These are phyloP conservation scores for Amylocystis lapponica DNA, from an alignment of 768 basidiomycete genomes.

Conservation along the genomic window DNA sequence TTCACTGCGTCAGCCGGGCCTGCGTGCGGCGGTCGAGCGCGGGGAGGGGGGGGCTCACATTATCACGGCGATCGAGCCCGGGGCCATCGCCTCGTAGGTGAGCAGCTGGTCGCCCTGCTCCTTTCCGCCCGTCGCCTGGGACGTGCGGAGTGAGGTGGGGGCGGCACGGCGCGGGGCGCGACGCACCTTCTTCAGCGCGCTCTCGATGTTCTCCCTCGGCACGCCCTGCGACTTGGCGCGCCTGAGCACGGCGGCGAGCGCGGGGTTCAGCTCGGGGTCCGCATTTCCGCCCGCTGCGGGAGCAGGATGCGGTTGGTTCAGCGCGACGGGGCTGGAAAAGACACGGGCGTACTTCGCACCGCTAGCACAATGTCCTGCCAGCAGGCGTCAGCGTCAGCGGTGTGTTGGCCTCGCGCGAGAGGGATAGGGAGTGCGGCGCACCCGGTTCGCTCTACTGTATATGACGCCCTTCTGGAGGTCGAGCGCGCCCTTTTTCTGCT, in stretches of 20 bases:
- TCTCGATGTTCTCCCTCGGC: slow-evolving; percentile 66
- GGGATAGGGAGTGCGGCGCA: slow-evolving; percentile 26
- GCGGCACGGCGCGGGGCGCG: not conserved
- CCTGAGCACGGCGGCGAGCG: slow-evolving; percentile 49
- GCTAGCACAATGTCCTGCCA: slow-evolving; percentile 59
- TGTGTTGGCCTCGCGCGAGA: no score
- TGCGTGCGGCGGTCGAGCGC: slow-evolving; percentile 1
- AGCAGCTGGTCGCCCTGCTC: slow-evolving; percentile 42
- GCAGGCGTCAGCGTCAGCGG: slow-evolving; percentile 1
- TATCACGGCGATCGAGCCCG: slow-evolving; percentile 54
- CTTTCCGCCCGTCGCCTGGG: slow-evolving; percentile 44
- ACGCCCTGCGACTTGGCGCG: slow-evolving; percentile 52
- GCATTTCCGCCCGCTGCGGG: slow-evolving; percentile 48
- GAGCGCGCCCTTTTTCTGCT: slow-evolving; percentile 60
- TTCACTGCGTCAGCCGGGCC: slow-evolving; percentile 26
- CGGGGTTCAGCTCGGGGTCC: slow-evolving; percentile 48
- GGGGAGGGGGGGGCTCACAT: slow-evolving; percentile 38
- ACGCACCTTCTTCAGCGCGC: slow-evolving; percentile 49
- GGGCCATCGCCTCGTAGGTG: slow-evolving; percentile 57
- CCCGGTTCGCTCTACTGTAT: slow-evolving; percentile 51
- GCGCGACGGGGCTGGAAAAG: not conserved
- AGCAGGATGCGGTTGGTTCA: not conserved
- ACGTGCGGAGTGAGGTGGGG: not conserved
- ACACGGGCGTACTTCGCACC: slow-evolving; percentile 42
- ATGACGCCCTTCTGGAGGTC: slow-evolving; percentile 54